These are phyloP conservation scores for Populus alba DNA, from an alignment of 345 rosid genomes.

Conservation along the genomic window DNA sequence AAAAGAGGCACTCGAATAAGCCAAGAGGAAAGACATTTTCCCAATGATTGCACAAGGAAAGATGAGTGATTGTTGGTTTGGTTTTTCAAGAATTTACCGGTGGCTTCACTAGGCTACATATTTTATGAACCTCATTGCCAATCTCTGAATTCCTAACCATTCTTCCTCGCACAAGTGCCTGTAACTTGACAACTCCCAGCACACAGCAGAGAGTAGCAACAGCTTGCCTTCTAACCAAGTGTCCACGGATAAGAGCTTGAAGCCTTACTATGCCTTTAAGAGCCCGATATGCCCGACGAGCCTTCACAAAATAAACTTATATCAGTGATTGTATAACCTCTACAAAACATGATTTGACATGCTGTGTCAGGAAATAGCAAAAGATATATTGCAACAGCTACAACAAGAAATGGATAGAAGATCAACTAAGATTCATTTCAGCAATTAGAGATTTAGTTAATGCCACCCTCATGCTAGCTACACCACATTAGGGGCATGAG, in stretches of 20 bases:
- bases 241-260: slow-evolving; percentile 95
- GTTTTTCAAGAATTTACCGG: slow-evolving; percentile 44
- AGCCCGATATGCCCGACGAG: slow-evolving; percentile 87
- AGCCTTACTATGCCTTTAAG: slow-evolving; percentile 97
- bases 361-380: neutral
- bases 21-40: neutral
- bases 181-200: slow-evolving; percentile 83
- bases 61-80: neutral
- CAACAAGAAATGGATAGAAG: neutral
- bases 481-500: neutral
- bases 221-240: slow-evolving; percentile 91
- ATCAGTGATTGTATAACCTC: slow-evolving; percentile 28
- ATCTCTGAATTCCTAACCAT: slow-evolving; percentile 54
- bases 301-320: slow-evolving; percentile 49
- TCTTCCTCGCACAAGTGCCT: slow-evolving; percentile 70
- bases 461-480: neutral
- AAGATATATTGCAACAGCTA: neutral
- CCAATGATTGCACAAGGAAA: neutral
- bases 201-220: slow-evolving; percentile 67
- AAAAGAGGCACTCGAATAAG: neutral
- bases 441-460: neutral
- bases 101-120: slow-evolving; percentile 28
- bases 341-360: slow-evolving; percentile 3
- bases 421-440: neutral
- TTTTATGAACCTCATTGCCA: slow-evolving; percentile 47